Evolutionary conservation across 768 basidiomycete species (phyloP).

Genomic region (Lactifluus piperatus): DNA sequence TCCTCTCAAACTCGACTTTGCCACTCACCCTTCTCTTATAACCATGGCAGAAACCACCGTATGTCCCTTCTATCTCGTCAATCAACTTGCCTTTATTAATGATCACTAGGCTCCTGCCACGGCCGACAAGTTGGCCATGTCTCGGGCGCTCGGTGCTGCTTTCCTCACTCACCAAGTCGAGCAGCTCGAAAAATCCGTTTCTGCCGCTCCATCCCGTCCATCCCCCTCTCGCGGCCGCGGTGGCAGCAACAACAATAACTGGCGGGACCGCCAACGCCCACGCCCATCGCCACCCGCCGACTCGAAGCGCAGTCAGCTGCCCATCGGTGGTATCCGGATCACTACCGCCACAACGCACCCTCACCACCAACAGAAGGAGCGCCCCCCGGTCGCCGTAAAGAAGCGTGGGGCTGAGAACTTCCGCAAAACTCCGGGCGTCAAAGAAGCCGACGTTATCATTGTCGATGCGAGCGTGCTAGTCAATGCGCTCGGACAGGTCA

Average conservation of each 20-base stretch:
- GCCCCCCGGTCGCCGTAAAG: neutral
- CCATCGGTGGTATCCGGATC: conserved; percentile 14
- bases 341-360: neutral
- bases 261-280: conserved; percentile 17
- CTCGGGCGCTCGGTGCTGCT: conserved; percentile 77
- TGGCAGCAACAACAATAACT: conserved; percentile 2
- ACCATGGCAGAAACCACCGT: neutral
- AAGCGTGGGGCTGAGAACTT: neutral
- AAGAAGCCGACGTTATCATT: conserved; percentile 68
- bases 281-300: conserved; percentile 13
- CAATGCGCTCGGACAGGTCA: conserved; percentile 68
- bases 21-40: neutral
- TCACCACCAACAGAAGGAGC: conserved; percentile 3
- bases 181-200: conserved; percentile 72
- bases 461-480: conserved; percentile 79
- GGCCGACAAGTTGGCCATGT: conserved; percentile 66
- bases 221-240: conserved; percentile 19
- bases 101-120: neutral
- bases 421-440: conserved; percentile 21
- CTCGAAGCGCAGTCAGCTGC: conserved; percentile 22
- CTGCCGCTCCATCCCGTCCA: conserved; percentile 28
- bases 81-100: neutral
- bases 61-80: neutral
- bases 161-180: conserved; percentile 85
- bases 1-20: too few species aligned